Conservation (phyloP, 169 alveolate genomes). For the Besnoitia besnoiti region DNA sequence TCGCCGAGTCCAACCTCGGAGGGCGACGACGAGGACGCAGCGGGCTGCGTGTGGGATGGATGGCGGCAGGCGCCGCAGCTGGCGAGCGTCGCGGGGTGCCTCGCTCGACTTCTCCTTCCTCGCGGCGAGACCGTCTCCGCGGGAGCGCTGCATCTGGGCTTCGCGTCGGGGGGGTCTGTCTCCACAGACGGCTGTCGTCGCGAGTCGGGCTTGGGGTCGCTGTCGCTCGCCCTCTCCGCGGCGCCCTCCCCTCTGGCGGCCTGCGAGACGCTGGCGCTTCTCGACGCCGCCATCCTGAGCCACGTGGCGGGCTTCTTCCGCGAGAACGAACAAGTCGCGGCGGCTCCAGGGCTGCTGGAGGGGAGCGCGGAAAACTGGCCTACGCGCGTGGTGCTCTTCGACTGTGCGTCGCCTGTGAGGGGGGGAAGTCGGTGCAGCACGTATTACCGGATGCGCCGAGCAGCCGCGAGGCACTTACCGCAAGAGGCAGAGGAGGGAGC, state of each 20-base stretch:
- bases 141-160: background rate
- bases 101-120: background rate
- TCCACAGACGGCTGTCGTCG: no score
- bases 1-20: background rate
- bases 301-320: background rate
- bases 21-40: background rate
- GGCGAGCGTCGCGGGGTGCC: background rate
- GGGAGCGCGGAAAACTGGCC: no score
- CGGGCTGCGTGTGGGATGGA: constrained; percentile 29
- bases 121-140: background rate
- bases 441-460: background rate
- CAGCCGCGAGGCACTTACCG: background rate
- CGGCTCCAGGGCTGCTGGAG: no score
- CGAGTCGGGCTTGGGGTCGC: background rate
- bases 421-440: background rate
- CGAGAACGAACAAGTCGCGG: background rate
- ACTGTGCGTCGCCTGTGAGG: background rate
- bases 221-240: background rate
- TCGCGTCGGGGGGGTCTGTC: no score
- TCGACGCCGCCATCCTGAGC: background rate
- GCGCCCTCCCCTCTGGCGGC: background rate
- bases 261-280: background rate
- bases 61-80: constrained; percentile 43
- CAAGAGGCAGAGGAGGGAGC: background rate
- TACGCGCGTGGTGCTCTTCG: no score